Conservation (phyloP, 2,329 filamentous ascomycete genomes). For the Cyphellophora attinorum region DNA sequence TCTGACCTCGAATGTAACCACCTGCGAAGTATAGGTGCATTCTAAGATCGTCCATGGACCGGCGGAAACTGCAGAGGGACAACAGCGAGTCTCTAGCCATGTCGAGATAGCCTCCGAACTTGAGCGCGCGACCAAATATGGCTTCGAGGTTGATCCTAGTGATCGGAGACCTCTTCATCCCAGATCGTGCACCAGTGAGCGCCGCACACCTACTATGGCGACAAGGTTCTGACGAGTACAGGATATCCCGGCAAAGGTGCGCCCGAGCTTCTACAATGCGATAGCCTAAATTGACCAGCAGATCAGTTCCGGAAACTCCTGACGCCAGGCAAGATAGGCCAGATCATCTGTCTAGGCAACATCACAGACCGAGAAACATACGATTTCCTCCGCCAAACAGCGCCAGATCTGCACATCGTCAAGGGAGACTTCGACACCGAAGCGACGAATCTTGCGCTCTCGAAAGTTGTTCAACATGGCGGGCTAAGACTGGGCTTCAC, state of each 20-base stretch:
- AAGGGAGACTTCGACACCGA: slow-evolving; percentile 63
- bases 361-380: slow-evolving; percentile 71
- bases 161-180: slow-evolving; percentile 88
- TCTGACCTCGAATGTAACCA: no score
- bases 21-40: no score
- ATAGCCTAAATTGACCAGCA: no score
- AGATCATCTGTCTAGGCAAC: slow-evolving; percentile 72
- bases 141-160: slow-evolving; percentile 86
- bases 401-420: slow-evolving; percentile 62
- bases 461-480: slow-evolving; percentile 62
- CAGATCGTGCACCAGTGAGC: slow-evolving; percentile 70
- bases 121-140: no score
- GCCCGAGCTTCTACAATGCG: no score
- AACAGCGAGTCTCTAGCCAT: no score
- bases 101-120: no score
- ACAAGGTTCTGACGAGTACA: no score
- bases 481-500: slow-evolving; percentile 60
- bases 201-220: not conserved
- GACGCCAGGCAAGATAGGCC: slow-evolving; percentile 71
- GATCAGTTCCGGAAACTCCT: slow-evolving; percentile 74
- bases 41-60: no score
- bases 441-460: slow-evolving; percentile 54
- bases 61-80: no score
- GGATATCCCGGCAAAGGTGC: slow-evolving; percentile 81
- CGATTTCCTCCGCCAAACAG: slow-evolving; percentile 67